Evolutionary conservation across 2,329 filamentous ascomycete species (phyloP), one percentile per base, ranked within the genome.

Genomic region (Scytalidium sp.): DNA sequence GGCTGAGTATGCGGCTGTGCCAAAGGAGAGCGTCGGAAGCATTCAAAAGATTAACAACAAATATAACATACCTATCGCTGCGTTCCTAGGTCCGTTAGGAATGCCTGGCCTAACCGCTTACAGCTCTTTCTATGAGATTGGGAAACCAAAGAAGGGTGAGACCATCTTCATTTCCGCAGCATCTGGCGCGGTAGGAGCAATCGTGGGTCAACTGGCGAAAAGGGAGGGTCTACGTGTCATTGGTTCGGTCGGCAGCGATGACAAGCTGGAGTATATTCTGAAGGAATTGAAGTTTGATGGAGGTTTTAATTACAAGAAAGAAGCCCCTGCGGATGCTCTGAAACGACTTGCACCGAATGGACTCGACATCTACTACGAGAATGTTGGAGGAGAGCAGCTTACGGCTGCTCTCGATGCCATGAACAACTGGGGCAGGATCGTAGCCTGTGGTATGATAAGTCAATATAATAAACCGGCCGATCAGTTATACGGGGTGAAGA

Each of bases 271-370:
- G 3, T 90, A 80, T 69, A 87, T 90, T 65, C 83, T 88, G 65
- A 82, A 86, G 48, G 83, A 87, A 44, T 77, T 91, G 27, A 75
- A 76, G 21, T 91, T 90, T 64, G 85, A 90, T 61, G 78, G 68
- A 19, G 87, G 85, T 15, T 91, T 90, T 73, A 91, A 91, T 73
- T 91, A 91, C 74, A 90, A 89, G 76, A 88, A 79, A 49, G 87
- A 90, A 71, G 81, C 80, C 64, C 75, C 84, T 3, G 64, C 70
- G 1, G 81, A 84, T 39, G 86, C 85, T 0, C 73, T 91, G 43
- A 68, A 74, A 57, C 76, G 85, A 50, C 75, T 90, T 6, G 85
- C 85, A 1, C 86, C 87, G 1, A 67, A 89, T 19, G 88, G 88
- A 6, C 75, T 92, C 52, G 87, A 91, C 63, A 90, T 91, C 64